Evolutionary conservation across 306 rosid species (phyloP), one percentile per base, ranked within the genome.

Genomic region (Corylus heterophylla): DNA sequence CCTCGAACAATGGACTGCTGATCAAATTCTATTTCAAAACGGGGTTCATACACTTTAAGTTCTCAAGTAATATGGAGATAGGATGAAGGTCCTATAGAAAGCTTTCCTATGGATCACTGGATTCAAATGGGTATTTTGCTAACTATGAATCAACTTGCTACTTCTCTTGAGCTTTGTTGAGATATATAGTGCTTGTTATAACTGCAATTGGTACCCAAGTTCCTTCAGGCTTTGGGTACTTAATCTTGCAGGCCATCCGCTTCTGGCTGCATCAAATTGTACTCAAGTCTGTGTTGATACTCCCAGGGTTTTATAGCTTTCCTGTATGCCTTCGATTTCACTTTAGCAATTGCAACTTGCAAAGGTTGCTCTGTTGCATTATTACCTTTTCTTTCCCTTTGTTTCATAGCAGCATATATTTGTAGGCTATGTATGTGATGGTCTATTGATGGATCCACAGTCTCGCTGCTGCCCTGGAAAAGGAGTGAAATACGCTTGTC

Each of bases 401-500:
- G 71, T 71, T 49, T 68, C 61, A 56, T 52, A 7, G 7, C 54
- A 42, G 45, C 16, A 7, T 75, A 47, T 66, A 71, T 78, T 82
- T 84, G 80, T 78, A 94, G 98, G 98, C 76, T 81, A 80, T 74
- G 93, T 92, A 71, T 94, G 98, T 75, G 86, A 86, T 71, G 87
- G 92, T 45, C 48, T 85, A 59, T 85, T 93, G 2, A 75, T 92
- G 51, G 83, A 89, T 82, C 81, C 96, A 20, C 63, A 54, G 45
- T 89, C 98, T 79, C 89, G 91, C 3, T 94, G 98, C 83, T 94
- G 98, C 78, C 92, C 88, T 49, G 84, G 77, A 76, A 77, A 71
- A 16, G 93, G 94, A 81, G 89, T 87, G 69, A 89, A 86, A 88
- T 91, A 91, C 85, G 85, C 97, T 94, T 94, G 98, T 88, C 90